Conservation (phyloP, 2,329 filamentous ascomycete species). For the Akanthomyces dipterigenus region DNA sequence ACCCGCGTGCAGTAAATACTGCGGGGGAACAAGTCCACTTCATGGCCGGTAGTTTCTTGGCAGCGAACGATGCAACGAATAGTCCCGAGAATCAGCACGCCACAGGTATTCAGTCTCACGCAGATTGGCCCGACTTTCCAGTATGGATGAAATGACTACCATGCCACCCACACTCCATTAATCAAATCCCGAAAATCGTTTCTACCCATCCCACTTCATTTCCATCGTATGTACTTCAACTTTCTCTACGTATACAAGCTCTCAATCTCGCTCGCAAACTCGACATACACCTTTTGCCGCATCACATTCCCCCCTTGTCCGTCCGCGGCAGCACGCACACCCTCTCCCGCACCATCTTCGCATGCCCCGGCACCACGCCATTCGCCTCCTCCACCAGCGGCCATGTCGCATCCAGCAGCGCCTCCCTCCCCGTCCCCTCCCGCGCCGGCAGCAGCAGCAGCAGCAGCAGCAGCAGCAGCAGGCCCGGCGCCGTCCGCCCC, state of each 20-base stretch:
- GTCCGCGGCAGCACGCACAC: slow-evolving; percentile 4
- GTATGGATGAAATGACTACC: no score
- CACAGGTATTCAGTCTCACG: no score
- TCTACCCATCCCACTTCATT: no score
- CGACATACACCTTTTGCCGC: neutral
- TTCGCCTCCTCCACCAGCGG: neutral
- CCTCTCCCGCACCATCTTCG: slow-evolving; percentile 1
- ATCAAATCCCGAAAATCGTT: no score
- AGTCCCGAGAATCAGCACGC: no score
- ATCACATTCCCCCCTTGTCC: slow-evolving; percentile 6
- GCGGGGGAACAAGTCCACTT: no score
- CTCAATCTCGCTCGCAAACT: slow-evolving; percentile 8
- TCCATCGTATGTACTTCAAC: no score
- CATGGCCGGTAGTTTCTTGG: no score
- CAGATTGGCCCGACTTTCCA: no score
- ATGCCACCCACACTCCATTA: no score
- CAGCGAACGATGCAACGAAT: no score
- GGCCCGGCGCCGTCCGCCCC: neutral
- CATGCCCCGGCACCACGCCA: neutral
- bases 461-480: neutral
- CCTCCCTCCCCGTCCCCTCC: neutral
- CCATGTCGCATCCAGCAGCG: neutral
- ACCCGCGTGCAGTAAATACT: no score
- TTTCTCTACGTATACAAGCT: neutral
- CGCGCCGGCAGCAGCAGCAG: neutral